Evolutionary conservation across 345 rosid species (phyloP), one percentile per base, ranked within the genome.

Genomic region (Clarkia xantiana): DNA sequence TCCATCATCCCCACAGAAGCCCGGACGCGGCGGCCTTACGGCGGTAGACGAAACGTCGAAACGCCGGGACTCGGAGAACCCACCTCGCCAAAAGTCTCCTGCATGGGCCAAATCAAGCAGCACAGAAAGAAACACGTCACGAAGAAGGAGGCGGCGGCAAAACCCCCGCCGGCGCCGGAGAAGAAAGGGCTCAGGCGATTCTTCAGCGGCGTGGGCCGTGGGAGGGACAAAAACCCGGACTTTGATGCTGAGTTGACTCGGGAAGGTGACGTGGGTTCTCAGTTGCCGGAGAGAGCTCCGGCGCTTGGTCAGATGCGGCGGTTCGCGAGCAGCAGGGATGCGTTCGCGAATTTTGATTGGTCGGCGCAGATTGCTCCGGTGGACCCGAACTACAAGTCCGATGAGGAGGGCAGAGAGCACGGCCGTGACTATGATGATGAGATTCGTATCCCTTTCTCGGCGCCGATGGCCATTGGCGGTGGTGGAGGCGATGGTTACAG

Each of bases 81-180:
- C 9, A 74, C 75, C 14, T 89, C 97, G 4, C 97, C 97, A 6
- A 89, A 89, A 62, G 71, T 89, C 38, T 89, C 97, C 0, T 89
- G 97, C 53, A 84, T 89, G 65, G 97, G 97, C 14, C 87, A 84
- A 55, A 78, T 89, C 81, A 89, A 89, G 70, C 73, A 67, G 63
- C 71, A 67, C 49, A 77, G 64, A 67, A 75, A 75, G 52, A 71
- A 57, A 22, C 62, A 57, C 29, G 25, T 41, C 2, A 41, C 25
- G 10, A 59, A 19, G 49, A 44, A 49, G 22, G 59, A 58, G 29
- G 57, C 3, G 38, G 44, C 18, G 14, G 23, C 18, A 14, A 25
- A 11, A 43, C 40, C 45, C 19, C 13, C 44, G 2, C 12, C 45
- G 65, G 67, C 58, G 62, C 69, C 45, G 13, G 40, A 50, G 2